Percentiles rank a stretch among this genome's conserved stretches.
These are phyloP conservation scores for Plasmopara viticola DNA, from an alignment of 352 stramenopile genomes.

Conservation along the genomic window DNA sequence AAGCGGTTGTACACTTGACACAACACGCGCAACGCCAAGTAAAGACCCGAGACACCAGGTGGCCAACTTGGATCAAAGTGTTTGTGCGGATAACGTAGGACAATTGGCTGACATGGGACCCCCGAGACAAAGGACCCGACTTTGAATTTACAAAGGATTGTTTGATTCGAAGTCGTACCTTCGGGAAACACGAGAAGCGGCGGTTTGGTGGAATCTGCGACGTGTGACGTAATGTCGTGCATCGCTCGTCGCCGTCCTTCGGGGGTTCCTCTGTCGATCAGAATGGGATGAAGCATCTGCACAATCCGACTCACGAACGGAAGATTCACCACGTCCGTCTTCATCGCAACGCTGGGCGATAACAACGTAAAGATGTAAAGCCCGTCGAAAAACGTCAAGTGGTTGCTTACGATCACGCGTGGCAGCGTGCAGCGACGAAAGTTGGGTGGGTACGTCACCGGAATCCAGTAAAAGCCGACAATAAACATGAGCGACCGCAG, in stretches of 20 bases:
- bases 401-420: slow-evolving; percentile 63
- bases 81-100: too few species aligned
- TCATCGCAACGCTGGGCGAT: slow-evolving; percentile 64
- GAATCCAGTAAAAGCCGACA: slow-evolving; percentile 64
- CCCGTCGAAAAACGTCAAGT: slow-evolving; percentile 64
- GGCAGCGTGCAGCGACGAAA: slow-evolving; percentile 24
- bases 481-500: slow-evolving; percentile 48
- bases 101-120: neutral
- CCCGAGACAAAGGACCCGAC: slow-evolving; percentile 61
- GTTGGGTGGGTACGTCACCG: slow-evolving; percentile 32
- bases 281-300: slow-evolving; percentile 17
- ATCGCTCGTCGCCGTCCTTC: slow-evolving; percentile 17
- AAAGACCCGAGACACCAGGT: slow-evolving; percentile 35
- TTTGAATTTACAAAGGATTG: slow-evolving; percentile 71
- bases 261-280: too few species aligned
- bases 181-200: slow-evolving; percentile 68
- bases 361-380: slow-evolving; percentile 52
- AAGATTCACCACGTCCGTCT: slow-evolving; percentile 51
- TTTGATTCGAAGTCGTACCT: slow-evolving; percentile 68
- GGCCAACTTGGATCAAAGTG: too few species aligned
- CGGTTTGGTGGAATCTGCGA: slow-evolving; percentile 33
- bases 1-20: slow-evolving; percentile 67
- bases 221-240: slow-evolving; percentile 54
- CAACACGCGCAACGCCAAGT: slow-evolving; percentile 52
- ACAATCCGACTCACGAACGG: slow-evolving; percentile 54